Evolutionary conservation across 2,329 filamentous ascomycete genomes (phyloP).

Genomic region (Paraconiothyrium brasiliense): DNA sequence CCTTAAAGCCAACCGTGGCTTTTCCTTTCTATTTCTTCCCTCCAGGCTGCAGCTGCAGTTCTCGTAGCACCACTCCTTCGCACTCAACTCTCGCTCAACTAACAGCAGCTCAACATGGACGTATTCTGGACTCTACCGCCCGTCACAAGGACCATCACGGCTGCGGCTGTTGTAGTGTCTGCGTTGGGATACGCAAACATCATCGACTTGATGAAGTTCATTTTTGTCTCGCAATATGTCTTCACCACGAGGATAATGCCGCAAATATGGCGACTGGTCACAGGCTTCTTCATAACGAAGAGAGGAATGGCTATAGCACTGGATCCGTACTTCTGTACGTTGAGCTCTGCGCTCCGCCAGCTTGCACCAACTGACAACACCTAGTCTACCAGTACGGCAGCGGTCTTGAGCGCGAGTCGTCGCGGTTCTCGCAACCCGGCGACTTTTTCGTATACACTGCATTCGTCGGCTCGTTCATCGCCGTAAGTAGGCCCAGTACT

Average conservation of each 20-base stretch:
- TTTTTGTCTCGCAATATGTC: slow-evolving; percentile 64
- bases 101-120: slow-evolving; percentile 58
- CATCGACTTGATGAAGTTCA: slow-evolving; percentile 60
- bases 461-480: slow-evolving; percentile 75
- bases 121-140: slow-evolving; percentile 72
- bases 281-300: slow-evolving; percentile 68
- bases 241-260: slow-evolving; percentile 64
- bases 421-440: slow-evolving; percentile 77
- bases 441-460: slow-evolving; percentile 83
- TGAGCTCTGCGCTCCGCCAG: background rate
- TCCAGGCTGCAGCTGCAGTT: slow-evolving; percentile 48
- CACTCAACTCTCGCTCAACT: slow-evolving; percentile 28
- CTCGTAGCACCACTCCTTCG: slow-evolving; percentile 33
- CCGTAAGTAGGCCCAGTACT: slow-evolving; percentile 70
- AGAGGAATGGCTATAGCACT: slow-evolving; percentile 68
- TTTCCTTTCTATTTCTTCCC: slow-evolving; percentile 23
- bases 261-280: slow-evolving; percentile 67
- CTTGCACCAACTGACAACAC: slow-evolving; percentile 49
- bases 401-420: slow-evolving; percentile 75
- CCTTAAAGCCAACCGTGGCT: slow-evolving; percentile 2
- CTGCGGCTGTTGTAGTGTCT: slow-evolving; percentile 70
- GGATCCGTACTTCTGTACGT: slow-evolving; percentile 76
- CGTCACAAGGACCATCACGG: slow-evolving; percentile 73
- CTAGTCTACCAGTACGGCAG: slow-evolving; percentile 79
- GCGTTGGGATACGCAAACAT: slow-evolving; percentile 68